Evolutionary conservation across 306 rosid genomes (phyloP).

Genomic region (Gastrolobium bilobum): DNA sequence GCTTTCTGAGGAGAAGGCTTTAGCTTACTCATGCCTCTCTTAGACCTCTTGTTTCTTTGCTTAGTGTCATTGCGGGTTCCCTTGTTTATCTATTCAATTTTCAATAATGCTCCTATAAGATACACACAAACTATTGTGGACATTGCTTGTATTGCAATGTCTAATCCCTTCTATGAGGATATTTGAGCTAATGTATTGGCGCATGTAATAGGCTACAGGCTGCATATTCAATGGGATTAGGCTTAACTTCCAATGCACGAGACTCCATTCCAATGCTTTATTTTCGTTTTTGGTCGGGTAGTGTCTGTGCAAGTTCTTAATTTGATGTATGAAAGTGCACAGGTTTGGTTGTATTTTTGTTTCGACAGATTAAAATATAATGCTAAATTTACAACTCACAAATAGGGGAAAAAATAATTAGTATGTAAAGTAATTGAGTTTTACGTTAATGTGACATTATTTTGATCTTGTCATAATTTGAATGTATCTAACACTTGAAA

Average conservation of each 20-base stretch:
- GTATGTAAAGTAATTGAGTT: not conserved
- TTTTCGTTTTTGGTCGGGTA: not conserved
- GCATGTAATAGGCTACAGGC: not conserved
- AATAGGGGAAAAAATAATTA: no score
- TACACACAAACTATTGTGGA: constrained; percentile 52
- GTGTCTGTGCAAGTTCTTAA: not conserved
- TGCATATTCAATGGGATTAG: constrained; percentile 4
- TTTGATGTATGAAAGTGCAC: not conserved
- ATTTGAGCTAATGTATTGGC: constrained; percentile 36
- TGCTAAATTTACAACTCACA: not conserved
- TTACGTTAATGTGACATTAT: not conserved
- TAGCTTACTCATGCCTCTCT: constrained; percentile 94
- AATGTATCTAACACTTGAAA: no score
- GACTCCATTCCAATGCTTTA: not conserved
- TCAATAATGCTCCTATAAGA: constrained; percentile 67
- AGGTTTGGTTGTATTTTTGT: not conserved
- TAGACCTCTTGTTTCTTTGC: constrained; percentile 45
- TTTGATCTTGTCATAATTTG: no score
- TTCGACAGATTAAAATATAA: not conserved
- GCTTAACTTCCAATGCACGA: not conserved
- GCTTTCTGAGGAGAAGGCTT: constrained; percentile 85
- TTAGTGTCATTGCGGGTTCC: constrained; percentile 30
- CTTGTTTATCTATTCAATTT: constrained; percentile 50
- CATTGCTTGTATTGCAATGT: constrained; percentile 45
- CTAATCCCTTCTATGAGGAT: constrained; percentile 27